Percentiles rank a stretch among this genome's conserved stretches.
These are phyloP conservation scores for Yamadazyma sp. DNA, from an alignment of 1,139 yeast species.

Conservation along the genomic window DNA sequence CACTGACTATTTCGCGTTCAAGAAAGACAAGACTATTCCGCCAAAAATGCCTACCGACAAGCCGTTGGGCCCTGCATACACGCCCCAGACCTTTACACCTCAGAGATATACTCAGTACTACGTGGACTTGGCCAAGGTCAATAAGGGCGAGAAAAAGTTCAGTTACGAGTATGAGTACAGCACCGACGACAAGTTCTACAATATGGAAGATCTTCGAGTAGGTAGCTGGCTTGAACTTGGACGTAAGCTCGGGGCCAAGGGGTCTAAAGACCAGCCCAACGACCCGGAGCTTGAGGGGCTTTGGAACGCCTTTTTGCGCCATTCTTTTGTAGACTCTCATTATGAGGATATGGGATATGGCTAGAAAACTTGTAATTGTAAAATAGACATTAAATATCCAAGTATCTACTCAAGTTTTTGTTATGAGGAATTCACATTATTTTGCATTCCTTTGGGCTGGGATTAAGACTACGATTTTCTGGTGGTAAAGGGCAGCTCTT, in stretches of 20 bases:
- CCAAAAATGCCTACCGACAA: slow-evolving; percentile 54
- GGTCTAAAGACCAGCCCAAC: slow-evolving; percentile 6
- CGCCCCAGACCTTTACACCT: slow-evolving; percentile 71
- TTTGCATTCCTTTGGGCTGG: too few relatives aligned
- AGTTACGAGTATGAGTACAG: slow-evolving; percentile 65
- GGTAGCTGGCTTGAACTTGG: slow-evolving; percentile 61
- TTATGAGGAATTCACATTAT: too few relatives aligned
- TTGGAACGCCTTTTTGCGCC: slow-evolving; percentile 46
- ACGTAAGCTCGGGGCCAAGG: slow-evolving; percentile 45
- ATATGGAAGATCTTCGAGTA: slow-evolving; percentile 58
- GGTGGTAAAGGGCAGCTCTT: too few relatives aligned
- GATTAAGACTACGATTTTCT: too few relatives aligned
- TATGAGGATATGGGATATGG: slow-evolving; percentile 52
- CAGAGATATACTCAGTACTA: slow-evolving; percentile 70
- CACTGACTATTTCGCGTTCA: slow-evolving; percentile 15
- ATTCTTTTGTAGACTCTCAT: slow-evolving; percentile 64
- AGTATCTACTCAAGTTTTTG: too few relatives aligned
- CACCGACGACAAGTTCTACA: slow-evolving; percentile 58
- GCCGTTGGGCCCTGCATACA: slow-evolving; percentile 74
- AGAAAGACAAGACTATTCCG: slow-evolving; percentile 66
- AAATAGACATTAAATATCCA: not conserved
- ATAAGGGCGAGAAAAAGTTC: slow-evolving; percentile 49
- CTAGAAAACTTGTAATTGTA: slow-evolving; percentile 1
- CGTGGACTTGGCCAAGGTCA: slow-evolving; percentile 57
- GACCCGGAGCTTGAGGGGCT: slow-evolving; percentile 23